Evolutionary conservation across 306 rosid genomes (phyloP), one percentile per base, ranked within the genome.

Genomic region (Trichosanthes cucumerina): DNA sequence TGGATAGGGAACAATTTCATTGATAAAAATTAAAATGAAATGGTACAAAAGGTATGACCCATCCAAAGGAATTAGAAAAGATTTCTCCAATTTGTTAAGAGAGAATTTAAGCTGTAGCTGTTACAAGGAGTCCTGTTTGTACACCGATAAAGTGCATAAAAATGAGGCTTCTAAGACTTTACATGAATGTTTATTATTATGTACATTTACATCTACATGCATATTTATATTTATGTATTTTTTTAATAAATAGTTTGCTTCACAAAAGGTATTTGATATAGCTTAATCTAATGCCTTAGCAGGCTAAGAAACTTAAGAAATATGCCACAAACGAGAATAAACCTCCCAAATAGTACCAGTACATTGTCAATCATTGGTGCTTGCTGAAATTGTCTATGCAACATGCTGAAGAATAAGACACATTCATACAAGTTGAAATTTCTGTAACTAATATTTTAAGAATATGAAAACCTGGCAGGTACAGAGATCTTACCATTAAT

Each of bases 401-500:
- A 47, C 77, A 72, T 46, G 26, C 24, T 15, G 13, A 44, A 47
- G 39, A 24, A 24, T 64, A 71, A 26, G 43, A 26, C 77, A 71
- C 14, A 16, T 47, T 26, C 36, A n/a, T 41, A 70, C 12, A 44
- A 70, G 52, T 28, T 28, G 41, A 23, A 26, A 71, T 28, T 24
- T 71, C 23, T 3, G 14, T 26, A 46, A 71, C 23, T 14, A 15
- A 31, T 47, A 71, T 9, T 71, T 43, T 15, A 78, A 34, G 58
- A 58, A 13, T 26, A 21, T 56, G 47, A 26, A 21, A 79, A 64
- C 0, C 28, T 26, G 13, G 12, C 44, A 80, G 49, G 23, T 31
- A 64, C 56, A 56, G 56, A 75, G 78, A 63, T 80, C 92, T 83
- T 81, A 88, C 99, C 99, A 87, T 92, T 96, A 53, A 91, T 87